These are phyloP conservation scores for Kodamaea jinghongensis DNA, from an alignment of 805 yeast genomes.

Conservation along the genomic window DNA sequence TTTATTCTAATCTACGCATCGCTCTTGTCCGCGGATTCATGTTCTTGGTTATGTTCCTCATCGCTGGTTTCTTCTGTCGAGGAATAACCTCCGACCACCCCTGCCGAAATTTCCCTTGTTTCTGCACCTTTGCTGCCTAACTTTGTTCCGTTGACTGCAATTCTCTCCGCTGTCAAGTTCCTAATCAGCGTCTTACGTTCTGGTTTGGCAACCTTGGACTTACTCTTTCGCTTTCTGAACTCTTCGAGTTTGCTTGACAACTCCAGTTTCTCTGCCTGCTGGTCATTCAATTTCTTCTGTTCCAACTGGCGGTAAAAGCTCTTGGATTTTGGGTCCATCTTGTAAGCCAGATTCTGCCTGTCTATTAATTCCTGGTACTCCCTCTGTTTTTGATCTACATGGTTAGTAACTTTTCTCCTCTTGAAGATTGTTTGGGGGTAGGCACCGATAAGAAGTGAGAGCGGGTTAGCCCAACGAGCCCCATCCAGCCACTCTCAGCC, in stretches of 20 bases:
- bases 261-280: slow-evolving; percentile 14
- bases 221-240: not conserved
- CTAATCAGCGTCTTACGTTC: too few species aligned
- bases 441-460: too few species aligned
- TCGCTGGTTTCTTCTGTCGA: slow-evolving; percentile 2
- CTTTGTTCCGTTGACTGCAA: too few species aligned
- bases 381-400: slow-evolving; percentile 29
- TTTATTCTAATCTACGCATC: too few species aligned
- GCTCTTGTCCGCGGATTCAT: too few species aligned
- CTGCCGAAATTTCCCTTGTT: too few species aligned
- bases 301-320: slow-evolving; percentile 30
- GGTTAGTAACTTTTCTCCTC: slow-evolving; percentile 17
- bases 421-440: too few species aligned
- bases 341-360: slow-evolving; percentile 38
- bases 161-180: too few species aligned
- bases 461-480: too few species aligned
- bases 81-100: not conserved
- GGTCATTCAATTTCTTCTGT: slow-evolving; percentile 19
- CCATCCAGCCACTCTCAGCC: too few species aligned
- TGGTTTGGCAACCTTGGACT: not conserved
- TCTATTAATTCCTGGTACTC: slow-evolving; percentile 30
- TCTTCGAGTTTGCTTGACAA: slow-evolving; percentile 4
- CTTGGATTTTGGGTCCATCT: slow-evolving; percentile 36
- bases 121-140: too few species aligned
- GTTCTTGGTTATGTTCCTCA: too few species aligned